phyloP scores from a whole-genome alignment of 2,329 filamentous ascomycete genomes.

The Pleoardoris graminearum region DNA sequence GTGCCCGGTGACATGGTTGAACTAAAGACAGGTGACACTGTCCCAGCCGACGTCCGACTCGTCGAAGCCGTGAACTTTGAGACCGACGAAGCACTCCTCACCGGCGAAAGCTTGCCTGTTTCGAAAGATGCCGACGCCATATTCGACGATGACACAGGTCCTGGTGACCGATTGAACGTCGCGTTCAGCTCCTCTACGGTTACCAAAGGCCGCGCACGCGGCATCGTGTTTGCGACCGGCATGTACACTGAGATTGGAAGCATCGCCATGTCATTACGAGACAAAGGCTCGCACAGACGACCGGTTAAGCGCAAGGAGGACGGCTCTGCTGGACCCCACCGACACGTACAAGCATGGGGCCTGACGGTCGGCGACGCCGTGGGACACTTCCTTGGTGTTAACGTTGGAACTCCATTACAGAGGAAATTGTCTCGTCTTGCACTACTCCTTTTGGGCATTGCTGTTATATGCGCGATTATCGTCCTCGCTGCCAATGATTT shows the following conservation, averaged over 20 bases:
- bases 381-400: constrained; percentile 47
- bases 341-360: constrained; percentile 55
- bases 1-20: constrained; percentile 70
- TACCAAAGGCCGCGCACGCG: constrained; percentile 69
- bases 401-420: constrained; percentile 45
- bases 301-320: constrained; percentile 48
- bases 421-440: constrained; percentile 43
- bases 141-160: constrained; percentile 59
- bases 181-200: constrained; percentile 71
- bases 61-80: constrained; percentile 73
- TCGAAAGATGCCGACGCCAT: constrained; percentile 62
- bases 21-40: constrained; percentile 66
- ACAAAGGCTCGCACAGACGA: constrained; percentile 43
- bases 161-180: constrained; percentile 71
- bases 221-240: constrained; percentile 68
- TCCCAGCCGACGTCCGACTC: constrained; percentile 68
- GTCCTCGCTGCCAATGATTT: constrained; percentile 47
- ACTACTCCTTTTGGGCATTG: constrained; percentile 42
- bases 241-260: constrained; percentile 75
- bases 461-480: constrained; percentile 45
- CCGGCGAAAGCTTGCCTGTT: constrained; percentile 70
- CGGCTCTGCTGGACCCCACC: constrained; percentile 41
- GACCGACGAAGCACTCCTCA: constrained; percentile 72
- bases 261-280: constrained; percentile 70
- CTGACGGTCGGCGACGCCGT: constrained; percentile 51